A percentile compares a stretch with the other conserved stretches of the same genome.
Evolutionary conservation across 2,329 filamentous ascomycete species (phyloP).

Genomic region (Xylaria sp.): DNA sequence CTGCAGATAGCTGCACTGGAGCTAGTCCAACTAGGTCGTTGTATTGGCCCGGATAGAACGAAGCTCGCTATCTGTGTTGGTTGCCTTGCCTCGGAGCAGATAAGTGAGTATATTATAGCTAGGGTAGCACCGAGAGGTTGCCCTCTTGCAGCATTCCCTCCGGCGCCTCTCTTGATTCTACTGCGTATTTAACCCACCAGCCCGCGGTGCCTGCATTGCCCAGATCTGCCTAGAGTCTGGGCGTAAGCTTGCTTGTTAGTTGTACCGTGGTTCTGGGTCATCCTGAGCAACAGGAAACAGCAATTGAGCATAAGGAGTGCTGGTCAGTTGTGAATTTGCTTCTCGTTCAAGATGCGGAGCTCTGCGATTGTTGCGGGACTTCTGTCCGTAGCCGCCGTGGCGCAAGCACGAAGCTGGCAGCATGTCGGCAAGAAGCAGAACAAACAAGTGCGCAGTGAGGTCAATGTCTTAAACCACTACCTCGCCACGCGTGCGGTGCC

Average conservation of each 20-base stretch:
- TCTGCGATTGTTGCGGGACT: constrained; percentile 39
- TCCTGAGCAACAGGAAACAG: constrained; percentile 2
- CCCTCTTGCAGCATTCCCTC: constrained; percentile 3
- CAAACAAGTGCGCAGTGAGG: constrained; percentile 18
- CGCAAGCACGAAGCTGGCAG: constrained; percentile 44
- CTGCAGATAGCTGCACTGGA: constrained; percentile 20
- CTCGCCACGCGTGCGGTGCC: constrained; percentile 43
- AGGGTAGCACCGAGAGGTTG: constrained; percentile 5
- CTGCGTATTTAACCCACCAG: constrained; percentile 10
- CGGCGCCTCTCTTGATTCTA: constrained; percentile 8
- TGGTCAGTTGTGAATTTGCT: not conserved
- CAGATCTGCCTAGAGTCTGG: constrained; percentile 30
- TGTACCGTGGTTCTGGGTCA: constrained; percentile 19
- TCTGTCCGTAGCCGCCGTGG: constrained; percentile 41
- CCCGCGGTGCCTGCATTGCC: constrained; percentile 22
- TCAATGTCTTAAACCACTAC: constrained; percentile 39
- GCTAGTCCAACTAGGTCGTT: not conserved
- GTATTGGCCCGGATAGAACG: constrained; percentile 21
- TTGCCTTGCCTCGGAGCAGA: not conserved
- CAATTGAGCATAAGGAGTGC: constrained; percentile 19
- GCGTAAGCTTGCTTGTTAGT: constrained; percentile 25
- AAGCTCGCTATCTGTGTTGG: not conserved
- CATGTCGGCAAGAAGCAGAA: constrained; percentile 48
- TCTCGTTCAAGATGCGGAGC: constrained; percentile 43
- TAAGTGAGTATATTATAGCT: constrained; percentile 17